Evolutionary conservation across 257 asterid genomes (phyloP), one percentile per base, ranked within the genome.

Genomic region (Verbascum thapsus): DNA sequence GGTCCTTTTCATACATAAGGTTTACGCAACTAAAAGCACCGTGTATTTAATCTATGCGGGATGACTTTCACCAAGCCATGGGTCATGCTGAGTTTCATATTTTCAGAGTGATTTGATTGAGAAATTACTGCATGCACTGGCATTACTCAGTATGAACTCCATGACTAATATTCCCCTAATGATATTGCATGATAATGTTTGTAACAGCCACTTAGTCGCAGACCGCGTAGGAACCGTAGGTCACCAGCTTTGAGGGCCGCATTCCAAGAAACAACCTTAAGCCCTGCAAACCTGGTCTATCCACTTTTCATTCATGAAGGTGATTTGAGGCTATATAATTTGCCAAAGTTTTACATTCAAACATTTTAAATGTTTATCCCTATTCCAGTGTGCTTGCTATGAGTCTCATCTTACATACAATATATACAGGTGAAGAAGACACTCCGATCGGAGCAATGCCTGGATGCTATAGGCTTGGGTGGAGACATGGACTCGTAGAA

Each of bases 361-460:
- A 26, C 8, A 0, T 38, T 18, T 19, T 56, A 57, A 37, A 20
- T 30, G 48, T 30, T 13, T 9, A 17, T 7, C n/a, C 41, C 39
- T 70, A 16, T 68, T 61, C 40, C 51, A n/a, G 10, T 39, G 22
- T 52, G 16, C 44, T 68, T 10, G 60, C 61, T 59, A 34, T 26
- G n/a, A 13, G 37, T 58, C 42, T 53, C 12, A n/a, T 72, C 43
- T 56, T 58, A 43, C n/a, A n/a, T n/a, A n/a, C 49, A 51, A 55
- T 26, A 35, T 53, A 66, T 69, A 60, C 82, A 92, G 99, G 99
- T 69, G 96, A 87, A 77, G 96, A 89, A 74, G 97, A 92, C 72
- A 85, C 90, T 13, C 96, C 97, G 34, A 94, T 94, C 67, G 97
- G 97, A 75, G 97, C 99, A 51, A 94, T 94, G 99, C 99, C 99